phyloP scores from a whole-genome alignment of 148 eudicot genomes.

The Rhododendron griersonianum region DNA sequence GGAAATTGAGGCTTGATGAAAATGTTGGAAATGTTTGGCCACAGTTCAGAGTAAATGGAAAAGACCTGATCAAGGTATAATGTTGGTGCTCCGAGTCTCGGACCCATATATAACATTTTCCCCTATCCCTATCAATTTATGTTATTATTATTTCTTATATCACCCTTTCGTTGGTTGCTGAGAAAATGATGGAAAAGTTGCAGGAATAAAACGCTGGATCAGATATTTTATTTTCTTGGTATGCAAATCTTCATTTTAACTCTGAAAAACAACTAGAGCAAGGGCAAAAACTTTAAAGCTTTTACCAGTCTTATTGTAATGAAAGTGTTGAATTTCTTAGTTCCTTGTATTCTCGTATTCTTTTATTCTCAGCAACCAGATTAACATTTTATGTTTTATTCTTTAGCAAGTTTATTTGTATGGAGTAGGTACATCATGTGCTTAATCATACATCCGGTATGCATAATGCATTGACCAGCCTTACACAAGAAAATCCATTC shows the following conservation, averaged over 20 bases:
- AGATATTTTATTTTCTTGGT: neutral
- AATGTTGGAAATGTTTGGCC: conserved; percentile 84
- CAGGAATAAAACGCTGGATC: neutral
- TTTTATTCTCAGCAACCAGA: neutral
- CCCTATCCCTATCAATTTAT: neutral
- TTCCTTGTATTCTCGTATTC: neutral
- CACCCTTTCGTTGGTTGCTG: neutral
- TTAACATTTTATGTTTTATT: neutral
- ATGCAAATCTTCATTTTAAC: neutral
- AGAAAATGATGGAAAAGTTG: neutral
- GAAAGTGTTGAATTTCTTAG: neutral
- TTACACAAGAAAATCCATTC: conserved; percentile 64
- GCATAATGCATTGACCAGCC: conserved; percentile 75
- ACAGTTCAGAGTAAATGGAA: conserved; percentile 68
- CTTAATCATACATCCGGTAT: conserved; percentile 97
- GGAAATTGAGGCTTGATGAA: conserved; percentile 87
- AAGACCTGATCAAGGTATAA: conserved; percentile 72
- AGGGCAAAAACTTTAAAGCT: neutral
- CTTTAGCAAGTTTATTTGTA: neutral
- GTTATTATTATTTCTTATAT: neutral
- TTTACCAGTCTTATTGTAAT: neutral
- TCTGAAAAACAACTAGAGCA: neutral
- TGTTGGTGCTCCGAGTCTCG: neutral
- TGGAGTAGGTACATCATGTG: conserved; percentile 85
- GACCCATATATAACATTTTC: neutral